Base-by-base conservation (phyloP, 2,329 filamentous ascomycete genomes). In the Knufia fluminis region DNA sequence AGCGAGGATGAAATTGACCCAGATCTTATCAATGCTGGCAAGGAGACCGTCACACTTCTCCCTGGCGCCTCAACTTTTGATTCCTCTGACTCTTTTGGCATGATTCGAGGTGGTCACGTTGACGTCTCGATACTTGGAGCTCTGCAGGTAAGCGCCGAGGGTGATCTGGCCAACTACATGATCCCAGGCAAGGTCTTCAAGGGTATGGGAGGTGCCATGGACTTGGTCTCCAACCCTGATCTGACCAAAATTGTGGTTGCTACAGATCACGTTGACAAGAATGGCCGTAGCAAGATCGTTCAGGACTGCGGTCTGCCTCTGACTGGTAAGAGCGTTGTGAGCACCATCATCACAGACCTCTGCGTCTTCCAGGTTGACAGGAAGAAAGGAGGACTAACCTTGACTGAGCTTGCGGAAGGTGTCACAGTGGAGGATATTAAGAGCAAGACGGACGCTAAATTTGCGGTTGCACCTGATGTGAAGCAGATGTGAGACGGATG, bases 91-190 rank as follows among this genome's bases (percentile, higher is more conserved):
- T 89, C 84, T 1, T 94, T 94, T 61, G 81, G 78, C 58, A 92
- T 92, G 87, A 94, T 94, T 58, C 79, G 87, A 9, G 85, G 86
- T 46, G 87, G 87, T 0, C 85, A 89, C 60, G 82, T 94, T 36
- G 83, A 94, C 61, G 82, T 94, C 3, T 88, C 85, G 0, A 88
- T 94, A 60, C 76, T 94, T 0, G 87, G 87, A 2, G 83, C 86
- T 1, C 79, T 91, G 57, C 85, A 94, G 69, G 86, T 92, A 19
- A 83, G 80, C 56, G 85, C 85, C 0, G 73, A 77, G 2, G 87
- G 87, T 22, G 87, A 94, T 62, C 68, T 94, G 47, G 87, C 87
- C 40, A 92, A 92, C 68, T 94, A 87, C 73, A 92, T 92, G 83
- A 85, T 94, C 54, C 87, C 87, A 0, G 87, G 87, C 20, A 92